phyloP scores from a whole-genome alignment of 768 basidiomycete genomes.

The Naematelia aurantialba region DNA sequence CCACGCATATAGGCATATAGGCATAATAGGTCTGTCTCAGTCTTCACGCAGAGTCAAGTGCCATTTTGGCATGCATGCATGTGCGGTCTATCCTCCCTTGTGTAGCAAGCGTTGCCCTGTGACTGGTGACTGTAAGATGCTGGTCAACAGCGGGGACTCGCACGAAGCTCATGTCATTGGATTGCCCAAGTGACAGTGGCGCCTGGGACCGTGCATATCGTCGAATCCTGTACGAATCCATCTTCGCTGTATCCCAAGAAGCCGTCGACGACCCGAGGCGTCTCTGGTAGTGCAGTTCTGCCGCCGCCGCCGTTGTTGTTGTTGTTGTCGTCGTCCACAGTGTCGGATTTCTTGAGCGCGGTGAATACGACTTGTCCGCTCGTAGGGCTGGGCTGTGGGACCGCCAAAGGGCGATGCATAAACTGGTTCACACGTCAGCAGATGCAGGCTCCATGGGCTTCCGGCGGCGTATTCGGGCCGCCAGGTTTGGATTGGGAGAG shows the following conservation, averaged over 20 bases:
- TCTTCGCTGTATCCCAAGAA: constrained; percentile 36
- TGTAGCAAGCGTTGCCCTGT: too few species aligned
- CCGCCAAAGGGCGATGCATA: constrained; percentile 11
- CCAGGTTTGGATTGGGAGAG: too few species aligned
- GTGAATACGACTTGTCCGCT: constrained; percentile 8
- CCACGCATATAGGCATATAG: too few species aligned
- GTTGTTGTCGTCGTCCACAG: not conserved
- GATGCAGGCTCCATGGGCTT: too few species aligned
- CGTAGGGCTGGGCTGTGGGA: not conserved
- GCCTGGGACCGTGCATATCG: constrained; percentile 27
- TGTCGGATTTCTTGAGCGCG: constrained; percentile 7
- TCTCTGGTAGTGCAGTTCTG: not conserved
- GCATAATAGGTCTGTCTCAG: too few species aligned
- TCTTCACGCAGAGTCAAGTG: too few species aligned
- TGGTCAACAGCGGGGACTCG: too few species aligned
- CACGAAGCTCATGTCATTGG: not conserved
- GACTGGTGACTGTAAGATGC: too few species aligned
- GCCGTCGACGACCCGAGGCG: constrained; percentile 24
- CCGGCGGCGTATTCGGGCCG: too few species aligned
- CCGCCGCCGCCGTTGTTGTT: constrained; percentile 9
- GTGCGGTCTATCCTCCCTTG: too few species aligned
- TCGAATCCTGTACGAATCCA: constrained; percentile 24
- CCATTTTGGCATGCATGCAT: not conserved
- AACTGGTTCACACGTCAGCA: constrained; percentile 18
- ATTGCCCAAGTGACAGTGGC: constrained; percentile 5